A percentile compares a stretch with the other conserved stretches of the same genome.
Conservation (phyloP, 495 filamentous ascomycete species). For the Neurospora hispaniola region DNA sequence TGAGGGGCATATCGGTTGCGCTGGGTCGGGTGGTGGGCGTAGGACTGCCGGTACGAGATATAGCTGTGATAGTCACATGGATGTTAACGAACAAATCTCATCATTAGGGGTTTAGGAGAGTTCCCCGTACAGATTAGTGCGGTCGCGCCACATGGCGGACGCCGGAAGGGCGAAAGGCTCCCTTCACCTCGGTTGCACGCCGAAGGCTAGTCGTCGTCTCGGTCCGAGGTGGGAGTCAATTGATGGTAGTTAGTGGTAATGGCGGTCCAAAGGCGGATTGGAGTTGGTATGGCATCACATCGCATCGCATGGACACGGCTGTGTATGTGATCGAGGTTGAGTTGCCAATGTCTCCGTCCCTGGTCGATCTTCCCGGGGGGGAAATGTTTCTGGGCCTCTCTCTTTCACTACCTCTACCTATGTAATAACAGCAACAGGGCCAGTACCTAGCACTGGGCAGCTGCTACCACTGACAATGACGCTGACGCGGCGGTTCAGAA, state of each 20-base stretch:
- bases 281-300: conserved; percentile 21
- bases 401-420: not conserved
- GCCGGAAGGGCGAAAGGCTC: conserved; percentile 30
- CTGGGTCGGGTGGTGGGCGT: conserved; percentile 86
- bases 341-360: not conserved
- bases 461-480: conserved; percentile 1
- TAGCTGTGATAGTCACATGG: conserved; percentile 45
- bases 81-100: not conserved
- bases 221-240: not conserved
- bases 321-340: conserved; percentile 1
- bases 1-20: conserved; percentile 59
- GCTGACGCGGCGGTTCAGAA: conserved; percentile 4
- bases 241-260: conserved; percentile 4
- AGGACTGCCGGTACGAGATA: conserved; percentile 97
- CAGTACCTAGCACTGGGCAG: not conserved
- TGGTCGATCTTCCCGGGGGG: not conserved
- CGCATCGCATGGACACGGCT: conserved; percentile 14
- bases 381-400: not conserved
- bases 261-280: conserved; percentile 3
- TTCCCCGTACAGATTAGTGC: conserved; percentile 76
- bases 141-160: conserved; percentile 89
- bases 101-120: not conserved
- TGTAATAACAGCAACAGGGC: not conserved
- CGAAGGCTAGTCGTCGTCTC: not conserved
- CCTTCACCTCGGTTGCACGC: conserved; percentile 20